Conservation (phyloP, 1,139 yeast genomes). For the Debaryomycetaceae sp. region DNA sequence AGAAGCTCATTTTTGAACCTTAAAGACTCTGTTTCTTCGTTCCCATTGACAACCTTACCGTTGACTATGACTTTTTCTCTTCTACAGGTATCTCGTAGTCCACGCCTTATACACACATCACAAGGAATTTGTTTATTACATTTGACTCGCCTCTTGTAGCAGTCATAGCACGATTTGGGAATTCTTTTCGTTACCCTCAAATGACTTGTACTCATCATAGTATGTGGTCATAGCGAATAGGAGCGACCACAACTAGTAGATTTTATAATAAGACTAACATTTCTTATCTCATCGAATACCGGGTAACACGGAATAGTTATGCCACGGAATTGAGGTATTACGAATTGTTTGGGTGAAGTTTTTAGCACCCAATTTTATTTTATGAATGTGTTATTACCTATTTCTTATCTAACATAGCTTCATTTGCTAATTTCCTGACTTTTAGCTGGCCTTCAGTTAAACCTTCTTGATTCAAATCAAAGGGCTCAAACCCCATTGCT, state of each 20-base stretch:
- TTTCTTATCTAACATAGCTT: neutral
- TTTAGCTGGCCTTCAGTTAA: slow-evolving; percentile 18
- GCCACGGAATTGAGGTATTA: too few species aligned
- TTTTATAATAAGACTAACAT: too few species aligned
- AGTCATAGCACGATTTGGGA: slow-evolving; percentile 1
- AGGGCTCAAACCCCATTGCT: slow-evolving; percentile 20
- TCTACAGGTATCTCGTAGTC: slow-evolving; percentile 9
- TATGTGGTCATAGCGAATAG: neutral
- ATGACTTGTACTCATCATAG: neutral
- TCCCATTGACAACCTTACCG: slow-evolving; percentile 8
- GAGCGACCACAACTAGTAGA: neutral
- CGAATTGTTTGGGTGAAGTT: too few species aligned
- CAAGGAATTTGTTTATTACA: slow-evolving; percentile 36
- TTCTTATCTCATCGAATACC: too few species aligned
- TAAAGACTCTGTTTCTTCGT: neutral
- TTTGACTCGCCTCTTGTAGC: slow-evolving; percentile 27
- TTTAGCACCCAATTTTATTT: too few species aligned
- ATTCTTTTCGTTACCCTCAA: neutral
- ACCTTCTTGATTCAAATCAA: slow-evolving; percentile 14
- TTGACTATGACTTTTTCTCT: slow-evolving; percentile 11
- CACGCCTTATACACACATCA: slow-evolving; percentile 29
- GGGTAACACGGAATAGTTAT: too few species aligned
- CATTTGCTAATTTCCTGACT: slow-evolving; percentile 18
- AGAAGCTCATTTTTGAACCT: slow-evolving; percentile 2
- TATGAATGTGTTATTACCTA: too few species aligned